These are phyloP conservation scores for Diplotaxis tenuifolia DNA, from an alignment of 345 rosid species.

Conservation along the genomic window DNA sequence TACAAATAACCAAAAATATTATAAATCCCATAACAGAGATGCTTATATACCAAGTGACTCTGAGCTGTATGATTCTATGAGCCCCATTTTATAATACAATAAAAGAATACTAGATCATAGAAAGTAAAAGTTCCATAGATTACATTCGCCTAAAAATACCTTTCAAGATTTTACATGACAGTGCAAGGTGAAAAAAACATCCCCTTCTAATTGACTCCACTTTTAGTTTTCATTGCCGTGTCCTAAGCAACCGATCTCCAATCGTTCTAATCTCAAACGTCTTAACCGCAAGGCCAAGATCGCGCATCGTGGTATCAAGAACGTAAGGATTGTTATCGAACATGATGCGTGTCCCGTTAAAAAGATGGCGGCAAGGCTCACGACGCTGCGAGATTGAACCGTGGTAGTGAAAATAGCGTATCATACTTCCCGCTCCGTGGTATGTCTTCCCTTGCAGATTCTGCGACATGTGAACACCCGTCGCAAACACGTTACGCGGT, in stretches of 20 bases:
- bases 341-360: constrained; percentile 44
- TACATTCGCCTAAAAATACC: constrained; percentile 16
- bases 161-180: constrained; percentile 14
- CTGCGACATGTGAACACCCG: constrained; percentile 93
- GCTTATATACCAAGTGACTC: constrained; percentile 30
- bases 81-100: constrained; percentile 25
- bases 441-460: constrained; percentile 63
- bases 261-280: constrained; percentile 56
- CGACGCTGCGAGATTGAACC: constrained; percentile 69
- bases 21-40: constrained; percentile 22
- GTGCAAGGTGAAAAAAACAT: constrained; percentile 19
- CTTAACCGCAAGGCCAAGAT: constrained; percentile 51
- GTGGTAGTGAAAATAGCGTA: constrained; percentile 84
- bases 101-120: constrained; percentile 25
- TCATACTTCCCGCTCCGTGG: constrained; percentile 50
- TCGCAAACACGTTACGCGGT: constrained; percentile 68
- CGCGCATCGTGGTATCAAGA: constrained; percentile 69
- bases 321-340: constrained; percentile 64
- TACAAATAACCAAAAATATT: not conserved
- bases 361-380: constrained; percentile 66
- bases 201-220: constrained; percentile 38
- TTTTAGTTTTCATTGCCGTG: constrained; percentile 40
- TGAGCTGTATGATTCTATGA: constrained; percentile 30
- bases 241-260: constrained; percentile 34
- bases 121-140: not conserved